A percentile compares a stretch with the other conserved stretches of the same genome.
Evolutionary conservation across 352 stramenopile genomes (phyloP).

Genomic region (Globisporangium apiculatum): DNA sequence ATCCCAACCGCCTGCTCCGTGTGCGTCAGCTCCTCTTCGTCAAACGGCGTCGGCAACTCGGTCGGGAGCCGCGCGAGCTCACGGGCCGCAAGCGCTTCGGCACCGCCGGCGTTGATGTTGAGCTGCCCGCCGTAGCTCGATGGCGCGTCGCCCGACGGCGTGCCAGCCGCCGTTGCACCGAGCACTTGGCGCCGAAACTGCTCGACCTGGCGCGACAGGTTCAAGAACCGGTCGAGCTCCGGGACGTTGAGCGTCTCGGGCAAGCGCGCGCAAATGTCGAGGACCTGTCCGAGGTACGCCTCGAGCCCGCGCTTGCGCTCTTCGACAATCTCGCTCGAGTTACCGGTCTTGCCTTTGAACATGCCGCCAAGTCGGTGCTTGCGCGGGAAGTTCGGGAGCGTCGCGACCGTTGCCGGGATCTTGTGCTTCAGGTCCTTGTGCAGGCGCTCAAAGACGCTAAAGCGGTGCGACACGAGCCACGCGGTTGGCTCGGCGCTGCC

Average conservation of each 20-base stretch:
- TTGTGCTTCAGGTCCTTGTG: slow-evolving; percentile 76
- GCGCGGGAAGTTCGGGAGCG: slow-evolving; percentile 63
- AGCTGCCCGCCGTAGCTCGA: slow-evolving; percentile 28
- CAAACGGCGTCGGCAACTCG: slow-evolving; percentile 75
- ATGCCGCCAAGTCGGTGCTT: slow-evolving; percentile 82
- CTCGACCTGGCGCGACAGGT: slow-evolving; percentile 80
- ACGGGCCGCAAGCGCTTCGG: slow-evolving; percentile 70
- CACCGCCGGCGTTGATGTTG: slow-evolving; percentile 60
- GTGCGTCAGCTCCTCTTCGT: slow-evolving; percentile 81
- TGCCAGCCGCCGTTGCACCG: slow-evolving; percentile 19
- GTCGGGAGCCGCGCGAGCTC: slow-evolving; percentile 75
- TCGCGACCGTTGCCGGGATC: slow-evolving; percentile 54
- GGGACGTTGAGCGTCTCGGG: slow-evolving; percentile 76
- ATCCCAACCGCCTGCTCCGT: slow-evolving; percentile 77
- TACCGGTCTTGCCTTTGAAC: slow-evolving; percentile 80
- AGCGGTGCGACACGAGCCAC: slow-evolving; percentile 69
- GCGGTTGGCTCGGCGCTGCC: slow-evolving; percentile 36
- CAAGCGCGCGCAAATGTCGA: slow-evolving; percentile 77
- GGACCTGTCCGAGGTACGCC: slow-evolving; percentile 75
- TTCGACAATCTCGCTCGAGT: slow-evolving; percentile 82
- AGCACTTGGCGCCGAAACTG: slow-evolving; percentile 73
- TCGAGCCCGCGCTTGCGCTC: slow-evolving; percentile 79
- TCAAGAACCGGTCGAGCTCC: slow-evolving; percentile 82
- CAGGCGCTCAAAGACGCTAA: slow-evolving; percentile 62
- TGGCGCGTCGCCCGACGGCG: slow-evolving; percentile 10